phyloP scores from a whole-genome alignment of 78 protist species.

The Dictyostelium firmibasis region DNA sequence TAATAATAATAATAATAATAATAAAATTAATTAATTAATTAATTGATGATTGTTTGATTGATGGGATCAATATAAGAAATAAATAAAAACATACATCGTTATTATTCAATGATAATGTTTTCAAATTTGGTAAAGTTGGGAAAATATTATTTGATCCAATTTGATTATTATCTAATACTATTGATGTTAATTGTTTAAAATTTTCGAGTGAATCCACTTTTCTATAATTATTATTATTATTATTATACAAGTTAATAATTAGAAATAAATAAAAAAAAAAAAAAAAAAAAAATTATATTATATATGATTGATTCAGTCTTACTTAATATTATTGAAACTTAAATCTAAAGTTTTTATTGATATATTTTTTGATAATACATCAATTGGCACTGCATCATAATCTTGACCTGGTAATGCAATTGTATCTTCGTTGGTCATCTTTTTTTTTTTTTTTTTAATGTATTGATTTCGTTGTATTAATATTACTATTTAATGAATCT shows the following conservation, averaged over 20 bases:
- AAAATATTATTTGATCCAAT: slow-evolving; percentile 42
- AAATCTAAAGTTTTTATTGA: slow-evolving; percentile 51
- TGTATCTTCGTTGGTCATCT: slow-evolving; percentile 26
- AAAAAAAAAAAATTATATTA: neutral
- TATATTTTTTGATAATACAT: slow-evolving; percentile 20
- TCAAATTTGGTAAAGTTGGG: slow-evolving; percentile 52
- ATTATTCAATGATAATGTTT: slow-evolving; percentile 76
- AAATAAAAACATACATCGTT: slow-evolving; percentile 59
- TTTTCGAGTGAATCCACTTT: slow-evolving; percentile 31
- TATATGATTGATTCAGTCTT: neutral
- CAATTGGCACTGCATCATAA: slow-evolving; percentile 26
- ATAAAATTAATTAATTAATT: no score
- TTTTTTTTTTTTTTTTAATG: neutral
- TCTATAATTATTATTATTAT: neutral
- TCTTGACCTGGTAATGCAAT: slow-evolving; percentile 71
- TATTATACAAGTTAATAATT: neutral
- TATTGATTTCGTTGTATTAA: neutral
- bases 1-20: no score
- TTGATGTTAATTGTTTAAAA: slow-evolving; percentile 42
- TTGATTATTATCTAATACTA: slow-evolving; percentile 76
- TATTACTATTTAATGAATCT: neutral
- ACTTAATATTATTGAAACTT: slow-evolving; percentile 74
- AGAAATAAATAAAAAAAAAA: neutral
- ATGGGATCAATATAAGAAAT: neutral
- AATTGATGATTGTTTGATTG: no score